Evolutionary conservation across 768 basidiomycete genomes (phyloP), one percentile per base, ranked within the genome.

Genomic region (Tulasnella sp.): DNA sequence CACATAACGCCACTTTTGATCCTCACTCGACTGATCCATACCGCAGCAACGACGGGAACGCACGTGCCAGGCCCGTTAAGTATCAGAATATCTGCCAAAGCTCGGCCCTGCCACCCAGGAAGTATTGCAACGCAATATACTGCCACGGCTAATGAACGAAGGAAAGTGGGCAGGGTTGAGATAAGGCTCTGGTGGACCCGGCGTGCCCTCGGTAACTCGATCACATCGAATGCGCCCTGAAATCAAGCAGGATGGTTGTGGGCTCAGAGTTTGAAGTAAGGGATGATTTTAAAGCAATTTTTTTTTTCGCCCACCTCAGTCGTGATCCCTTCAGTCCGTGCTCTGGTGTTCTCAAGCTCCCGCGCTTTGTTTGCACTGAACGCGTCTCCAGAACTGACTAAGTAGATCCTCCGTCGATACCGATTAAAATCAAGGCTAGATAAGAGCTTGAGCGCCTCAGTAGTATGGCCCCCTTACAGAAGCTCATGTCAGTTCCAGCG

Each of bases 61-160:
- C 90, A 93, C 4, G 94, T 97, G 15, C 96, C 94, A 0, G 96
- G 96, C 1, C 96, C 96, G 69, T 98, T 98, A 27, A 98, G 71
- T 52, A 99, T 72, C 50, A 99, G 74, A 27, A 90, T 72, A 59
- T 97, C 91, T 25, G 82, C 79, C 65, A 82, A 81, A 2, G 72
- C 60, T 9, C 63, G 41, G 38, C 64, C 62, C 53, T 60, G 62
- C n/a, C 75, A 62, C 8, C 82, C 59, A 1, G 85, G 86, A 1
- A 66, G 60, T 31, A 88, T 48, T 0, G 80, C 77, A 60, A 92
- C 66, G 62, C 80, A 73, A 68, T 80, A 80, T 27, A 90, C 65
- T 62, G 86, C 84, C 34, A 69, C 69, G 17, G 77, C 59, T 45
- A 94, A 70, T 11, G 89, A 90, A 50, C 69, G 65, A 10, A 80